phyloP scores from a whole-genome alignment of 495 filamentous ascomycete species.

The Glonium stellatum region DNA sequence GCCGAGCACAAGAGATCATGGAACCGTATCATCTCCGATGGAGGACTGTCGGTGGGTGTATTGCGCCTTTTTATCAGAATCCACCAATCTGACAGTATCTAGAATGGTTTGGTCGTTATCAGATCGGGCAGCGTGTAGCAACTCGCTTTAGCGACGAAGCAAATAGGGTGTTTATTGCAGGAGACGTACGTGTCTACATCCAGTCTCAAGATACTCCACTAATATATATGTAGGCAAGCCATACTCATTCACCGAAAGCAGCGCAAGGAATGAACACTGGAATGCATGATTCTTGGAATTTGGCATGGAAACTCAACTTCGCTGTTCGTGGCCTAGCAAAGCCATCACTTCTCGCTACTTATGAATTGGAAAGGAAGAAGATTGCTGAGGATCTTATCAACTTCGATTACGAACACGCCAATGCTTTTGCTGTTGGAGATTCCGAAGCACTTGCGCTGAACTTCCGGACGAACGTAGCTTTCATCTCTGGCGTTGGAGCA shows the following conservation, averaged over 20 bases:
- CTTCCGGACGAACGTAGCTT: constrained; percentile 26
- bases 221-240: constrained; percentile 18
- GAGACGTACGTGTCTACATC: constrained; percentile 14
- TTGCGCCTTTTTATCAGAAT: neutral
- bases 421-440: constrained; percentile 25
- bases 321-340: constrained; percentile 27
- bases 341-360: constrained; percentile 23
- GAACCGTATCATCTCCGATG: constrained; percentile 62
- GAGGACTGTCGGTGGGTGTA: constrained; percentile 45
- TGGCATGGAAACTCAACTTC: constrained; percentile 32
- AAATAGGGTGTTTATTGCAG: constrained; percentile 28
- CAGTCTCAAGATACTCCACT: neutral
- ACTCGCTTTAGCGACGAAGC: constrained; percentile 20
- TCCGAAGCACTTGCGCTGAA: constrained; percentile 25
- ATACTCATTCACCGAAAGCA: constrained; percentile 31
- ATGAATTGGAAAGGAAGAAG: constrained; percentile 28
- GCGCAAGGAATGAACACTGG: constrained; percentile 33
- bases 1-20: constrained; percentile 58
- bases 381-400: constrained; percentile 29
- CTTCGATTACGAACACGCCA: constrained; percentile 30
- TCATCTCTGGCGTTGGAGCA: constrained; percentile 45
- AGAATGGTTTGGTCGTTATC: constrained; percentile 64
- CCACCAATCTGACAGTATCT: neutral
- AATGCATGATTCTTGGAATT: constrained; percentile 31
- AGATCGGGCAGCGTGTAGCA: constrained; percentile 37